Percentiles rank a stretch among this genome's conserved stretches.
These are phyloP conservation scores for Cylindrotheca fusiformis DNA, from an alignment of 108 stramenopile genomes.

Conservation along the genomic window DNA sequence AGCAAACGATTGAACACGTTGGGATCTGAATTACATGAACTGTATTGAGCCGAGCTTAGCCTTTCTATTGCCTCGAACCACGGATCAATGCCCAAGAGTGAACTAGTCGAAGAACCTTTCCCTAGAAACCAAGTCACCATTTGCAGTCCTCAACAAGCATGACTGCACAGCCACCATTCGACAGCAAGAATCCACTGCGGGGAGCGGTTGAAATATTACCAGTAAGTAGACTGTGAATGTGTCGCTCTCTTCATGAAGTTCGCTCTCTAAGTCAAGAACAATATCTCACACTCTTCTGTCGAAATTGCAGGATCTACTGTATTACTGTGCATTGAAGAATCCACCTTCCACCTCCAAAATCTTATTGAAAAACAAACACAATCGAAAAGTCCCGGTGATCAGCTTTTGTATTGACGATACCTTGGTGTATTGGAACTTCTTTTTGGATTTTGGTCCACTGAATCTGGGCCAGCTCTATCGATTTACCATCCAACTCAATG, in stretches of 20 bases:
- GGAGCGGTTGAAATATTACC: constrained; percentile 49
- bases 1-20: too few relatives aligned
- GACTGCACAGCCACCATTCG: constrained; percentile 2
- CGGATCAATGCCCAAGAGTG: too few relatives aligned
- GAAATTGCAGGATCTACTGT: constrained; percentile 48
- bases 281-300: too few relatives aligned
- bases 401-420: constrained; percentile 92
- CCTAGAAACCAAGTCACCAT: too few relatives aligned
- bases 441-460: constrained; percentile 98
- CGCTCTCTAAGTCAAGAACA: too few relatives aligned
- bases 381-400: constrained; percentile 43
- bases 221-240: too few relatives aligned
- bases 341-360: constrained; percentile 34
- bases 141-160: too few relatives aligned
- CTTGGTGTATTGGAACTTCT: constrained; percentile 98
- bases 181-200: constrained; percentile 42
- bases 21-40: too few relatives aligned
- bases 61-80: too few relatives aligned
- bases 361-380: constrained; percentile 16
- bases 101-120: too few relatives aligned
- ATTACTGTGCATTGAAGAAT: constrained; percentile 41
- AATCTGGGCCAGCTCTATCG: constrained; percentile 95
- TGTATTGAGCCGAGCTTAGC: too few relatives aligned
- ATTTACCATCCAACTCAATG: constrained; percentile 86
- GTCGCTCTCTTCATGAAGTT: too few relatives aligned